Evolutionary conservation across 306 rosid species (phyloP).

Genomic region (Medicago lupulina): DNA sequence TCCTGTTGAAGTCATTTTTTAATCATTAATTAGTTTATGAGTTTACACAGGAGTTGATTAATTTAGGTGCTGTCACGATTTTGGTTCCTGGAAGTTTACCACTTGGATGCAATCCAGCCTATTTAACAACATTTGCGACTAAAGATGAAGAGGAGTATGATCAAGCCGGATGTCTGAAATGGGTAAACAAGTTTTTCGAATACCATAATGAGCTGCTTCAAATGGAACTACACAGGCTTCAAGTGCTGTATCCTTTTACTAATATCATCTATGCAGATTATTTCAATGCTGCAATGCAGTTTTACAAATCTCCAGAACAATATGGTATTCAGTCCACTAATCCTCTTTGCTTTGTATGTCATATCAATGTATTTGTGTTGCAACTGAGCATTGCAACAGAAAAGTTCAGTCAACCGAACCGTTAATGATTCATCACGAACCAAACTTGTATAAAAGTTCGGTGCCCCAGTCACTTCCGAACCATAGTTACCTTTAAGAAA

Average conservation of each 20-base stretch:
- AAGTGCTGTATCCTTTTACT: constrained; percentile 46
- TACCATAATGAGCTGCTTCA: constrained; percentile 56
- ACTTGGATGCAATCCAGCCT: constrained; percentile 57
- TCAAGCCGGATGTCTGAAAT: constrained; percentile 55
- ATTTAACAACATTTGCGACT: constrained; percentile 42
- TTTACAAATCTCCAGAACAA: constrained; percentile 48
- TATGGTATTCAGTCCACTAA: constrained; percentile 42
- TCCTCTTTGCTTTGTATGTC: constrained; percentile 9
- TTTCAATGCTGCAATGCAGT: constrained; percentile 47
- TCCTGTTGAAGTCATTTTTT: constrained; percentile 8
- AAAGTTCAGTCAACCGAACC: neutral
- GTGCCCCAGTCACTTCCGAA: too few relatives aligned
- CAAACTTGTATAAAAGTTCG: too few relatives aligned
- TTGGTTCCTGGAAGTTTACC: constrained; percentile 67
- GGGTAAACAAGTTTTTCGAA: constrained; percentile 48
- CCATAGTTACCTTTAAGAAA: too few relatives aligned
- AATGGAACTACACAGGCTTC: constrained; percentile 45
- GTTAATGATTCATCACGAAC: neutral
- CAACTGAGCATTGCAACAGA: neutral
- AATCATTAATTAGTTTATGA: constrained; percentile 1
- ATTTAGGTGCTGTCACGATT: constrained; percentile 55
- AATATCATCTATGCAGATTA: constrained; percentile 61
- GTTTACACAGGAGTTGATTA: constrained; percentile 55
- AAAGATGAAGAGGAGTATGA: constrained; percentile 46
- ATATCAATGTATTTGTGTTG: neutral